Evolutionary conservation across 2,329 filamentous ascomycete species (phyloP).

Genomic region (Colletotrichum sublineola): DNA sequence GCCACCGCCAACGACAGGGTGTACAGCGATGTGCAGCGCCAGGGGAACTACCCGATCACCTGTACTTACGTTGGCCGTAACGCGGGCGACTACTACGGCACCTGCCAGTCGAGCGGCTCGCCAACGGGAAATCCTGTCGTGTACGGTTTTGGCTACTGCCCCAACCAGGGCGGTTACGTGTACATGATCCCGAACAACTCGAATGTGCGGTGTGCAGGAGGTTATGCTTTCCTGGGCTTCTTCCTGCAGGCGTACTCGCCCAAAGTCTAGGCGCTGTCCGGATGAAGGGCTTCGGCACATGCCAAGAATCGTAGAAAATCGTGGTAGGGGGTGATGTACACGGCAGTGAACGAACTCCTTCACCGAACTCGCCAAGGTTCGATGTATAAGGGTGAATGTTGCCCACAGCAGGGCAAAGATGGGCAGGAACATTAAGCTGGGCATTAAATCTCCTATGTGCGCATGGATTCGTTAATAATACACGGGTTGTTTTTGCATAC

Average conservation of each 20-base stretch:
- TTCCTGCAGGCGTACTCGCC: slow-evolving; percentile 7
- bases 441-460: not conserved
- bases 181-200: slow-evolving; percentile 36
- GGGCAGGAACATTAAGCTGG: not conserved
- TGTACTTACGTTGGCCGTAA: not conserved
- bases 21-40: slow-evolving; percentile 12
- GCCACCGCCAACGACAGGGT: slow-evolving; percentile 28
- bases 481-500: not conserved
- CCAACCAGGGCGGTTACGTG: slow-evolving; percentile 21
- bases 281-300: not conserved
- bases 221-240: slow-evolving; percentile 25
- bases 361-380: not conserved
- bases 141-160: slow-evolving; percentile 23
- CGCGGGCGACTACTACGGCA: slow-evolving; percentile 9
- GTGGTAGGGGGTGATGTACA: not conserved
- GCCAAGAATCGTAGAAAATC: not conserved
- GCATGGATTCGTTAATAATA: not conserved
- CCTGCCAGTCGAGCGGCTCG: slow-evolving; percentile 21
- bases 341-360: not conserved
- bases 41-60: slow-evolving; percentile 12
- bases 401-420: not conserved
- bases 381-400: too few species aligned
- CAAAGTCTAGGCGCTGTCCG: not conserved
- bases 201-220: slow-evolving; percentile 18
- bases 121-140: slow-evolving; percentile 20